Base-by-base conservation (phyloP, 2,329 filamentous ascomycete species). In the Calonectria honghensis region DNA sequence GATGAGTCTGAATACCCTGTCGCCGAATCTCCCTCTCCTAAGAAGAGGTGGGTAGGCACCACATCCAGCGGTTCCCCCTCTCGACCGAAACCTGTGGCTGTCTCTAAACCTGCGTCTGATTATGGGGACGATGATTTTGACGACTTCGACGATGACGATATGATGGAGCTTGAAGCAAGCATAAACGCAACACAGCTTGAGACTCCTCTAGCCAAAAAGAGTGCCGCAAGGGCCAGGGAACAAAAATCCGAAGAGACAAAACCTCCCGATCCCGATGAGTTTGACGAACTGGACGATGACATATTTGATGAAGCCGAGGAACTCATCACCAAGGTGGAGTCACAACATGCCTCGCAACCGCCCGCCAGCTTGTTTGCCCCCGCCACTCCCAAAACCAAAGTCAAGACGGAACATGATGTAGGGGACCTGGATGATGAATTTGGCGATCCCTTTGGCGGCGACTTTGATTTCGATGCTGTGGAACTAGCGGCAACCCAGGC, bases 381-480 rank as follows among this genome's bases (percentile, higher is more conserved):
- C 20, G 64, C 48, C 14, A 48, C 48, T n/a, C 59, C n/a, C 41
- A 27, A 48, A 16, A 13, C n/a, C 3, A 13, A 29, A 52, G 24
- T 31, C 9, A 67, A 71, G n/a, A 20, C 52, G 1, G 64, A 73
- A 9, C 72, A 73, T 14, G 69, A 68, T 16, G 51, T 64, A 32
- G 72, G 61, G 10, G 75, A 80, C 69, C 71, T 76, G 61, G 78
- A 81, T 67, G 82, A 85, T 70, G 84, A 86, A 32, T 82, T 86
- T 79, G 83, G 83, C 29, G 84, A 85, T 41, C 83, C 82, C 65
- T 92, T 90, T 78, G 93, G 91, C 73, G 94, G 95, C 85, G 95
- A 91, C 79, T 89, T 92, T 84, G 95, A 98, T 84, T 94, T 95
- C 81, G 95, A 96, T 79, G 92, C 93, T 75, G 93, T 92, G 77